These are phyloP conservation scores for Vigna radiata DNA, from an alignment of 306 rosid species.

Conservation along the genomic window DNA sequence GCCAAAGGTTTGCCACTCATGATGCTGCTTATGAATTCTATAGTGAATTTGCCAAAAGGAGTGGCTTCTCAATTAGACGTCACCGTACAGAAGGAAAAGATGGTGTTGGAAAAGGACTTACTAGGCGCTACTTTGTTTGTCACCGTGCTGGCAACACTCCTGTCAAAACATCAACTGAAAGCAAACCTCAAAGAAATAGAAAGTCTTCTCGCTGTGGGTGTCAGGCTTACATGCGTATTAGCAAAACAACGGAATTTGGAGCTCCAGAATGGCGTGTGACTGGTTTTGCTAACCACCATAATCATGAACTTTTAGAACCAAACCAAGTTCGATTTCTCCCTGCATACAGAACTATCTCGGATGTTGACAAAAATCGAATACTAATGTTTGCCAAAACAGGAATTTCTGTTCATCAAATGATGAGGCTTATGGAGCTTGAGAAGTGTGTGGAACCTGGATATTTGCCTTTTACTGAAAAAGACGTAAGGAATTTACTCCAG, in stretches of 20 bases:
- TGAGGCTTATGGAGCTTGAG: slow-evolving; percentile 97
- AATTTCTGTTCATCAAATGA: slow-evolving; percentile 98
- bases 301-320: slow-evolving; percentile 92
- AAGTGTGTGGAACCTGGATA: slow-evolving; percentile 92
- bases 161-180: slow-evolving; percentile 66
- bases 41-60: slow-evolving; percentile 81
- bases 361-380: slow-evolving; percentile 82
- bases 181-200: slow-evolving; percentile 89
- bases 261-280: slow-evolving; percentile 93
- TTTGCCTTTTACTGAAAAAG: slow-evolving; percentile 96
- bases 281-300: slow-evolving; percentile 92
- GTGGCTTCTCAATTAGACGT: slow-evolving; percentile 92
- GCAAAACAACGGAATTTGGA: slow-evolving; percentile 87
- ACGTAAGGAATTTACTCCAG: slow-evolving; percentile 91
- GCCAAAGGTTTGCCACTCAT: slow-evolving; percentile 87
- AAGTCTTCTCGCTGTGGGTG: slow-evolving; percentile 97
- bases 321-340: slow-evolving; percentile 99
- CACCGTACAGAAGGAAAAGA: slow-evolving; percentile 98
- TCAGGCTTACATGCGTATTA: slow-evolving; percentile 91
- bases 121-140: slow-evolving; percentile 92
- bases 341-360: slow-evolving; percentile 91
- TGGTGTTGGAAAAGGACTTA: slow-evolving; percentile 94
- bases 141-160: slow-evolving; percentile 99
- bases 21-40: slow-evolving; percentile 91
- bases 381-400: slow-evolving; percentile 96